phyloP scores from a whole-genome alignment of 768 basidiomycete species.

The Trametes punicea region DNA sequence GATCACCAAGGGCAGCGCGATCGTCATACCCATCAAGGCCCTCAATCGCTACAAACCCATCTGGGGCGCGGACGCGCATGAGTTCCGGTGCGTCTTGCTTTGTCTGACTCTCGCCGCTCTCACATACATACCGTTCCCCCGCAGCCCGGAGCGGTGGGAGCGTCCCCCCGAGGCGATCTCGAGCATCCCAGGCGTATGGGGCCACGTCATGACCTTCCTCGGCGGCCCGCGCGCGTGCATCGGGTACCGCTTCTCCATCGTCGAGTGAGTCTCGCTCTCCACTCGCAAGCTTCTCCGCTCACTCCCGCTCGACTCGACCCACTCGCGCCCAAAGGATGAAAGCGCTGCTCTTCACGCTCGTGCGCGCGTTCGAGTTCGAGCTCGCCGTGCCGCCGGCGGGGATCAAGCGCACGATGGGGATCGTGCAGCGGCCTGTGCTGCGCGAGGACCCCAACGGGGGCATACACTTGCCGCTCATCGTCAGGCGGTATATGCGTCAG shows the following conservation, averaged over 20 bases:
- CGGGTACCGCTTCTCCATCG: slow-evolving; percentile 60
- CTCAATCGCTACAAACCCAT: slow-evolving; percentile 50
- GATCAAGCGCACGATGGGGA: slow-evolving; percentile 18
- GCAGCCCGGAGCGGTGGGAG: slow-evolving; percentile 67
- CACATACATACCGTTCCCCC: background rate
- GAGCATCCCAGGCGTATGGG: slow-evolving; percentile 57
- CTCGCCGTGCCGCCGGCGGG: slow-evolving; percentile 26
- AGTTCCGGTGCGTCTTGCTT: slow-evolving; percentile 45
- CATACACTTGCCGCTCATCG: slow-evolving; percentile 25
- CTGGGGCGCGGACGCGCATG: slow-evolving; percentile 60
- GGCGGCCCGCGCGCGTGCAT: slow-evolving; percentile 69
- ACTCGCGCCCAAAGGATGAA: slow-evolving; percentile 27
- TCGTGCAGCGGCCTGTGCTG: slow-evolving; percentile 27
- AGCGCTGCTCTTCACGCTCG: slow-evolving; percentile 31
- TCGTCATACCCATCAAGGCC: slow-evolving; percentile 47
- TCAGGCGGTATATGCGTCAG: slow-evolving; percentile 15
- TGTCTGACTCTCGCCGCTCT: background rate
- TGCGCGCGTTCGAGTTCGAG: slow-evolving; percentile 32
- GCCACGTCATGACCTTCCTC: slow-evolving; percentile 57
- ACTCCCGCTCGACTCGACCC: too few species aligned
- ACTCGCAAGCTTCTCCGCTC: slow-evolving; percentile 18
- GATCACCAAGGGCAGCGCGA: slow-evolving; percentile 28
- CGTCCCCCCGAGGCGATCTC: slow-evolving; percentile 40
- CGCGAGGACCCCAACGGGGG: slow-evolving; percentile 16
- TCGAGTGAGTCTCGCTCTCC: slow-evolving; percentile 42